A percentile compares a stretch with the other conserved stretches of the same genome.
phyloP scores from a whole-genome alignment of 2,329 filamentous ascomycete species.

The Ramularia endophylla region DNA sequence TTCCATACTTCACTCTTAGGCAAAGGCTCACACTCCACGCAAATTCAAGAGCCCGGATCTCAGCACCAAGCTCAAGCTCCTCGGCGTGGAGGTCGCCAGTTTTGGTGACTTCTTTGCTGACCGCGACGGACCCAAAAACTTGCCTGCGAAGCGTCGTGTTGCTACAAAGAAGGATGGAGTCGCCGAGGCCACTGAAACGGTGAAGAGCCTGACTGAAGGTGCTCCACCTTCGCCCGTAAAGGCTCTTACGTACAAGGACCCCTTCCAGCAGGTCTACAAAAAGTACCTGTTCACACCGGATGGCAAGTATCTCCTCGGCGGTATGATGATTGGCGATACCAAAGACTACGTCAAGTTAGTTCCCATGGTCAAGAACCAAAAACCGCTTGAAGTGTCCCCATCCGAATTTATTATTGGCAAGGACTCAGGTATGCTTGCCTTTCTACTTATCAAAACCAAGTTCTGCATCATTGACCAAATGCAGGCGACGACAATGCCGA shows the following conservation, averaged over 20 bases:
- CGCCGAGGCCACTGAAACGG: slow-evolving; percentile 36
- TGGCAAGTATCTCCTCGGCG: slow-evolving; percentile 84
- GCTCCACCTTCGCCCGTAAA: slow-evolving; percentile 61
- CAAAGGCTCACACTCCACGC: slow-evolving; percentile 62
- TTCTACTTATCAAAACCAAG: too few species aligned
- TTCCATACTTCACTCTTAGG: too few species aligned
- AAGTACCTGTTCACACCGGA: slow-evolving; percentile 89
- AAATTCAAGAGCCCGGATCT: slow-evolving; percentile 77
- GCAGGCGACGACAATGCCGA: slow-evolving; percentile 67
- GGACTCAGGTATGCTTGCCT: slow-evolving; percentile 42
- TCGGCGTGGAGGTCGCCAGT: slow-evolving; percentile 86
- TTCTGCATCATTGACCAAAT: too few species aligned
- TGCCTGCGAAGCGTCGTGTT: slow-evolving; percentile 54
- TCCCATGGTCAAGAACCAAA: slow-evolving; percentile 79
- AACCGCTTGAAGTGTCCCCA: slow-evolving; percentile 69
- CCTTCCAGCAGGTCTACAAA: slow-evolving; percentile 84
- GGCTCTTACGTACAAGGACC: slow-evolving; percentile 80
- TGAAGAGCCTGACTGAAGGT: slow-evolving; percentile 51
- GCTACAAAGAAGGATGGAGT: slow-evolving; percentile 40
- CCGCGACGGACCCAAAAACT: slow-evolving; percentile 67
- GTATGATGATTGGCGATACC: slow-evolving; percentile 96
- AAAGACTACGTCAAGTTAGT: slow-evolving; percentile 86
- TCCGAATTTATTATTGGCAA: slow-evolving; percentile 78
- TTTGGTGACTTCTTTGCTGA: slow-evolving; percentile 95
- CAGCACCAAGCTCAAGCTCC: slow-evolving; percentile 84